Conservation (phyloP, 768 basidiomycete species). For the Dioszegia crocea region DNA sequence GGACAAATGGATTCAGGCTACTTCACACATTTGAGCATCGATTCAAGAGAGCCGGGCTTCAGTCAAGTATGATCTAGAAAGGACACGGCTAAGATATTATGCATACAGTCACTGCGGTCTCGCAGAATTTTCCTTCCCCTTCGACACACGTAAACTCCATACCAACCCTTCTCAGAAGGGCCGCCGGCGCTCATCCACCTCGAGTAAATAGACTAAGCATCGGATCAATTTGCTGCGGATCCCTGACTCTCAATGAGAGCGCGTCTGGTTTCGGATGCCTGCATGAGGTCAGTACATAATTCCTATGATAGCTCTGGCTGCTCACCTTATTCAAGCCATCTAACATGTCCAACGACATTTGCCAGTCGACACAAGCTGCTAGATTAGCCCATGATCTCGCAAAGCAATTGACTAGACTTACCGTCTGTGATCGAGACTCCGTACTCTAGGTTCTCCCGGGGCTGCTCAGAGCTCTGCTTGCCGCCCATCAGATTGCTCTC, state of each 20-base stretch:
- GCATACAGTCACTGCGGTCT: background rate
- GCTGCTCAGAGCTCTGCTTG: conserved; percentile 46
- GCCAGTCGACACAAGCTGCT: conserved; percentile 78
- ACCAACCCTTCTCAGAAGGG: no score
- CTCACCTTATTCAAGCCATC: conserved; percentile 40
- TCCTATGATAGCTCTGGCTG: background rate
- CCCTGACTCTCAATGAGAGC: conserved; percentile 20
- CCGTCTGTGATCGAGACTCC: conserved; percentile 53
- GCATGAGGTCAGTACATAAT: background rate
- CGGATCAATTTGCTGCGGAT: no score
- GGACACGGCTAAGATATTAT: background rate
- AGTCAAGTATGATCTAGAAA: background rate
- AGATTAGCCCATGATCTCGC: background rate
- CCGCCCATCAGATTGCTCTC: conserved; percentile 71
- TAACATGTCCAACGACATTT: conserved; percentile 56
- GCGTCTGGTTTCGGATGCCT: conserved; percentile 34
- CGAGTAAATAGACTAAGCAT: no score
- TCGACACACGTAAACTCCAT: no score
- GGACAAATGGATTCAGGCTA: no score
- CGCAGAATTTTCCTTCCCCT: background rate
- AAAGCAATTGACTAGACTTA: conserved; percentile 12
- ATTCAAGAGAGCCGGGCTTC: no score
- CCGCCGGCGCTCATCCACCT: no score
- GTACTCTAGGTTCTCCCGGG: conserved; percentile 42
- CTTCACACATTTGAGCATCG: no score